phyloP scores from a whole-genome alignment of 371 early-diverging fungal species.

The Homolaphlyctis polyrhiza region DNA sequence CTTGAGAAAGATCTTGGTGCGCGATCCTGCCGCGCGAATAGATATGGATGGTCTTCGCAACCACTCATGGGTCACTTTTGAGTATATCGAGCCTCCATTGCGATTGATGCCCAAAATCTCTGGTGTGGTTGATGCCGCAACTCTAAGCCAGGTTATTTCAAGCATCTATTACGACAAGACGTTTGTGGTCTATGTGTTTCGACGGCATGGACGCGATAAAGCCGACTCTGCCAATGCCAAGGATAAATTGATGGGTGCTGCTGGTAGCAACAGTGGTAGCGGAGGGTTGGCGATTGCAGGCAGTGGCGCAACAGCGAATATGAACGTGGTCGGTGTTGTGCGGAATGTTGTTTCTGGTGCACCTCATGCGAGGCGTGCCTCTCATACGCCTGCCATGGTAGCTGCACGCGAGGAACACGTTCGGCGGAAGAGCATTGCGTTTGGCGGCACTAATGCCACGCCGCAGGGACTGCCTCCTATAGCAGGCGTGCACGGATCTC shows the following conservation, averaged over 20 bases:
- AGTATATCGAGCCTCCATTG: slow-evolving; percentile 35
- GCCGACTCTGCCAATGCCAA: background rate
- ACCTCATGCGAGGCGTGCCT: background rate
- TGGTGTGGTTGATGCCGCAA: slow-evolving; percentile 18
- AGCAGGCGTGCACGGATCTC: too few species aligned
- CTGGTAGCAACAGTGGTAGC: background rate
- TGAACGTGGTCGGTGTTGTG: too few species aligned
- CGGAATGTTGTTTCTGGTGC: background rate
- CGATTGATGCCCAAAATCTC: slow-evolving; percentile 31
- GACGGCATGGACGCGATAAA: slow-evolving; percentile 22
- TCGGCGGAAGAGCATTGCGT: background rate
- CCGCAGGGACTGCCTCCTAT: too few species aligned
- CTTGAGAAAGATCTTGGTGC: slow-evolving; percentile 39
- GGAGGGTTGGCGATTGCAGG: background rate
- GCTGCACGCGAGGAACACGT: slow-evolving; percentile 1
- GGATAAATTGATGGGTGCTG: background rate
- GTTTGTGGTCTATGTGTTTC: slow-evolving; percentile 38
- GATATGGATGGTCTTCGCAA: slow-evolving; percentile 41
- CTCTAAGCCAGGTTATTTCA: slow-evolving; percentile 33
- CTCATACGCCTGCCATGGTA: too few species aligned
- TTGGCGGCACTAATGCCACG: too few species aligned
- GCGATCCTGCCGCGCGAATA: slow-evolving; percentile 36
- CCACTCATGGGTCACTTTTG: slow-evolving; percentile 48
- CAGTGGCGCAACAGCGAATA: too few species aligned
- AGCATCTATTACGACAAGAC: slow-evolving; percentile 34